Evolutionary conservation across 805 yeast genomes (phyloP).

Genomic region (Torulaspora maleeae): DNA sequence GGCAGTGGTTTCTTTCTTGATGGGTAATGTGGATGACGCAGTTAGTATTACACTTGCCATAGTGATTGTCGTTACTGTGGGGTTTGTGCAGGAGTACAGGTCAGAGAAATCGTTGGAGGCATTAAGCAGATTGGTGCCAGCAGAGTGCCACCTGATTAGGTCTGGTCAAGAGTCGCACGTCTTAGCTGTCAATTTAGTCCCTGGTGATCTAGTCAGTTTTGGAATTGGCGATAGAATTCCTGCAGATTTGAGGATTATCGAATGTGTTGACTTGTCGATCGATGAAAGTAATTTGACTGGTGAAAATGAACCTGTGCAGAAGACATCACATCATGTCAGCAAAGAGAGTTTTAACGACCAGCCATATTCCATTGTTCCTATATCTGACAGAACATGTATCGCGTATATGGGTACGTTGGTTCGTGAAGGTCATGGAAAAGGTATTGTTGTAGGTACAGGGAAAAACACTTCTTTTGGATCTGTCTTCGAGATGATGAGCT

Average conservation of each 20-base stretch:
- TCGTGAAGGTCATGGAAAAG: conserved; percentile 91
- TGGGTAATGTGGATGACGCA: conserved; percentile 97
- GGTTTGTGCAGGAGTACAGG: conserved; percentile 94
- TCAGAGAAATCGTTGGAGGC: conserved; percentile 95
- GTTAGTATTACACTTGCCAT: conserved; percentile 91
- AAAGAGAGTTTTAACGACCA: conserved; percentile 27
- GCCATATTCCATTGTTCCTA: conserved; percentile 42
- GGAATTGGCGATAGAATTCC: conserved; percentile 94
- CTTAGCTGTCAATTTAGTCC: conserved; percentile 82
- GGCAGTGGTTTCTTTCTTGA: conserved; percentile 75
- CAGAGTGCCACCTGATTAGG: conserved; percentile 89
- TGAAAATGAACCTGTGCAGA: conserved; percentile 83
- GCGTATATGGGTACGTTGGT: conserved; percentile 98
- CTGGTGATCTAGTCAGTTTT: conserved; percentile 91
- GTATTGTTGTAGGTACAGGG: conserved; percentile 90
- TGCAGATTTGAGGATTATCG: conserved; percentile 82
- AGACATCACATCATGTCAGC: conserved; percentile 46
- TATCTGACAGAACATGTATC: conserved; percentile 67
- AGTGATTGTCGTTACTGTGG: conserved; percentile 89
- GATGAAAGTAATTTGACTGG: conserved; percentile 97
- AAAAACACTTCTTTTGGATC: conserved; percentile 87
- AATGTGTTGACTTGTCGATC: conserved; percentile 72
- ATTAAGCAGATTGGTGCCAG: conserved; percentile 87
- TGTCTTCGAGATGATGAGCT: conserved; percentile 92
- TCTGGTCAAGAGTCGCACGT: conserved; percentile 74